Percentiles rank a stretch among this genome's conserved stretches.
Conservation (phyloP, 768 basidiomycete genomes). For the Boletellus ananiceps region DNA sequence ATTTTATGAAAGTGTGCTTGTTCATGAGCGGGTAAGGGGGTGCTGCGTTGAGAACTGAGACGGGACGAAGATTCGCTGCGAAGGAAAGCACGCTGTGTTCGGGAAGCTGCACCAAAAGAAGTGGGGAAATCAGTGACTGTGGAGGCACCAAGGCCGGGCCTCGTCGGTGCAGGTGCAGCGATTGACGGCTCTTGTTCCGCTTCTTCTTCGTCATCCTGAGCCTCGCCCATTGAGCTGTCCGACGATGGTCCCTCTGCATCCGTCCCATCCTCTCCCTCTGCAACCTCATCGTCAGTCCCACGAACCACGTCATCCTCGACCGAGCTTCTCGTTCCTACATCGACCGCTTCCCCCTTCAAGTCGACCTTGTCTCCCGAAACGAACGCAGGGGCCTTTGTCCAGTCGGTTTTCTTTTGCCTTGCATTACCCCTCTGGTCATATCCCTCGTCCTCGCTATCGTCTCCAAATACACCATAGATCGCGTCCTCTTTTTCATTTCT, state of each 20-base stretch:
- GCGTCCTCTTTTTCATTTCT: constrained; percentile 67
- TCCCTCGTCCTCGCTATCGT: constrained; percentile 64
- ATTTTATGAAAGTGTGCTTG: constrained; percentile 80
- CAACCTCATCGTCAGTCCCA: constrained; percentile 37
- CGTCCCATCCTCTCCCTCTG: constrained; percentile 27
- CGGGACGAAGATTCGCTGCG: constrained; percentile 44
- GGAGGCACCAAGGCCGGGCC: constrained; percentile 23
- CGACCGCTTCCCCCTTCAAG: constrained; percentile 39
- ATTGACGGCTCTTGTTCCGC: constrained; percentile 27
- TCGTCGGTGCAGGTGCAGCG: constrained; percentile 21
- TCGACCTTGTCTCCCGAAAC: constrained; percentile 50
- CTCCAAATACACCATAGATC: constrained; percentile 71
- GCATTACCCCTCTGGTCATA: constrained; percentile 21
- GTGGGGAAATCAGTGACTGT: constrained; percentile 30
- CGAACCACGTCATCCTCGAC: constrained; percentile 34
- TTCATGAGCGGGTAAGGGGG: constrained; percentile 60
- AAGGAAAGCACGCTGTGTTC: constrained; percentile 48
- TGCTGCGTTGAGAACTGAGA: constrained; percentile 39
- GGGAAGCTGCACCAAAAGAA: constrained; percentile 36
- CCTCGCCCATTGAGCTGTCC: constrained; percentile 32
- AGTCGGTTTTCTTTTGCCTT: constrained; percentile 49
- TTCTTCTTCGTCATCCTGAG: constrained; percentile 33
- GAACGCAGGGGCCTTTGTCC: constrained; percentile 76
- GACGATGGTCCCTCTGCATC: constrained; percentile 32
- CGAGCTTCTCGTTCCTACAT: constrained; percentile 35